Evolutionary conservation across 2,329 filamentous ascomycete species (phyloP).

Genomic region (Botrytis cinerea): DNA sequence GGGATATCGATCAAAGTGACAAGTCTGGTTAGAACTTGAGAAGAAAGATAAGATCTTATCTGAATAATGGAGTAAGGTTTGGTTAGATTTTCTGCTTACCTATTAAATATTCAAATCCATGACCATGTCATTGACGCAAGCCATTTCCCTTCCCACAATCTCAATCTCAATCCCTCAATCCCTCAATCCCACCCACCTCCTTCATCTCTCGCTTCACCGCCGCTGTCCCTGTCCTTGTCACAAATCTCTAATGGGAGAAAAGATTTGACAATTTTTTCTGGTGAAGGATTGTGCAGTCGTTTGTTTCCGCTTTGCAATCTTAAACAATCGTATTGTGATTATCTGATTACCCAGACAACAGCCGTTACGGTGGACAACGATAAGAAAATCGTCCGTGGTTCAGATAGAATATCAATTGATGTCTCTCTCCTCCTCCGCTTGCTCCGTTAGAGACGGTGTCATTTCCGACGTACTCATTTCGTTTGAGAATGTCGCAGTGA

Average conservation of each 20-base stretch:
- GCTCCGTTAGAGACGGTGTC: background rate
- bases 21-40: background rate
- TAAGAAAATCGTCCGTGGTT: background rate
- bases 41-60: constrained; percentile 19
- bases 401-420: background rate
- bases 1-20: background rate
- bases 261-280: constrained; percentile 4
- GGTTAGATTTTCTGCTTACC: background rate
- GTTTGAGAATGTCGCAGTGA: constrained; percentile 3
- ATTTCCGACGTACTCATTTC: constrained; percentile 11
- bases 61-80: background rate
- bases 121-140: constrained; percentile 1
- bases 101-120: constrained; percentile 2
- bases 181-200: background rate
- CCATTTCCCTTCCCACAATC: background rate
- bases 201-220: constrained; percentile 14
- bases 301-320: constrained; percentile 7
- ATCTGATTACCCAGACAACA: constrained; percentile 3
- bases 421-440: background rate
- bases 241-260: background rate
- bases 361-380: background rate
- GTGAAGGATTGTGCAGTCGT: background rate
- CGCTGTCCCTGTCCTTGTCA: constrained; percentile 9
- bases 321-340: background rate
- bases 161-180: no score